Base-by-base conservation (phyloP, 495 filamentous ascomycete genomes). In the Tuber magnatum region DNA sequence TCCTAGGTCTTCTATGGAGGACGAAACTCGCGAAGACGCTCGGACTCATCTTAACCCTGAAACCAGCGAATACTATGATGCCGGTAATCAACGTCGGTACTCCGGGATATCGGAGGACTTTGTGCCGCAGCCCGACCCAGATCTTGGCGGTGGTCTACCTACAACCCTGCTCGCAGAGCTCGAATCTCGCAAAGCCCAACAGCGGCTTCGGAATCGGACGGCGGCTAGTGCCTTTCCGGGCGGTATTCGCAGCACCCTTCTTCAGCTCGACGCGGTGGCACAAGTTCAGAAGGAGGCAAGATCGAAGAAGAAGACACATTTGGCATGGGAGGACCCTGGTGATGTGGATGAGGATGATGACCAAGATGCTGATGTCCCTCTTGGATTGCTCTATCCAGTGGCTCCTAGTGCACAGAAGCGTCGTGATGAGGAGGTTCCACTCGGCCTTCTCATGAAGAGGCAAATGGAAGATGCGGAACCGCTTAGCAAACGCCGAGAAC, bases 381-480 rank as follows among this genome's bases (percentile, higher is more conserved):
- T 99, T 32, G 95, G 90, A 32, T 86, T 97, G 83, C 86, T 99
- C 28, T 92, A 88, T 79, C 32, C 74, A 3, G 71, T 73, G 46
- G 40, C 75, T 14, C 68, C 76, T 9, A 90, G 78, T 82, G 87
- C n/a, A 84, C 86, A 18, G 83, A 86, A 18, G 82, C 85, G 14
- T 85, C 83, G 84, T 24, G 87, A 88, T 51, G 87, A 90, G 42
- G 85, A 91, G 69, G 88, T 92, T 28, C 94, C 94, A 0, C 81
- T 94, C 35, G 95, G 95, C 22, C 84, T 99, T 32, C 91, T 99
- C 86, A 94, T 94, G 81, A 88, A 88, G 80, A 88, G 91, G 14
- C 89, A 97, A 72, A 84, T 94, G 77, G 95, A 99, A 83, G 95
- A 98, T 78, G 93, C 91, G 70, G 95, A 99, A 80, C 94, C 95